Base-by-base conservation (phyloP, 2,329 filamentous ascomycete species). In the Cladosporium sp. region DNA sequence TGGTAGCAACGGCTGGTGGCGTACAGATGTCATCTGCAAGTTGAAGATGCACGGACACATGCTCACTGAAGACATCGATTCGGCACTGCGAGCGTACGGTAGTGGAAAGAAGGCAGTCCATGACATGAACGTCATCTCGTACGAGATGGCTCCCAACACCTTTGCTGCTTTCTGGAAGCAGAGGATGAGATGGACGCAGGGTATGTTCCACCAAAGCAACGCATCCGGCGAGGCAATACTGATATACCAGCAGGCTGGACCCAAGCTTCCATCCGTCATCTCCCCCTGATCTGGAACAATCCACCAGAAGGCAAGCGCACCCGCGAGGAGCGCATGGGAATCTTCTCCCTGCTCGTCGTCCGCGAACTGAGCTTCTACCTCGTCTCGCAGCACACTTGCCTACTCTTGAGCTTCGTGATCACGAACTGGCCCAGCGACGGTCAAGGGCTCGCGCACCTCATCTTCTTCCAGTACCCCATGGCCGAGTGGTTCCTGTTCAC, bases 31-130 rank as follows among this genome's bases (percentile, higher is more conserved):
- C 2, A 76, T 83, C 16, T 75, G 76, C 13, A 76, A 79, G n/a
- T 70, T 83, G 61, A 81, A 79, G 69, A 83, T 83, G 81, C 79
- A 83, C 65, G 80, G 78, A n/a, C 75, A 75, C 30, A 83, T 83
- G 80, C 69, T 83, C 8, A 83, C 81, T 2, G 81, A 83, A 67
- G 81, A 83, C 65, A 83, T 83, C 62, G 81, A 83, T 66, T 83
- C 81, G 2, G 80, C 81, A 0, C 71, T 83, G 5, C 76, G 81
- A 30, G 80, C 81, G 1, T 79, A 81, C 60, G 79, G 78, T 18
- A 72, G 75, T 14, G 80, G 80, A 28, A 77, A 77, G 36, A 78
- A 79, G 36, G 79, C 79, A 2, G 78, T 82, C 0, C 81, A 83
- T 63, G 81, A 83, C 61, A 76, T 83, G 65, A 83, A 83, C 56